These are phyloP conservation scores for Peronospora belbahrii DNA, from an alignment of 352 stramenopile genomes.

Conservation along the genomic window DNA sequence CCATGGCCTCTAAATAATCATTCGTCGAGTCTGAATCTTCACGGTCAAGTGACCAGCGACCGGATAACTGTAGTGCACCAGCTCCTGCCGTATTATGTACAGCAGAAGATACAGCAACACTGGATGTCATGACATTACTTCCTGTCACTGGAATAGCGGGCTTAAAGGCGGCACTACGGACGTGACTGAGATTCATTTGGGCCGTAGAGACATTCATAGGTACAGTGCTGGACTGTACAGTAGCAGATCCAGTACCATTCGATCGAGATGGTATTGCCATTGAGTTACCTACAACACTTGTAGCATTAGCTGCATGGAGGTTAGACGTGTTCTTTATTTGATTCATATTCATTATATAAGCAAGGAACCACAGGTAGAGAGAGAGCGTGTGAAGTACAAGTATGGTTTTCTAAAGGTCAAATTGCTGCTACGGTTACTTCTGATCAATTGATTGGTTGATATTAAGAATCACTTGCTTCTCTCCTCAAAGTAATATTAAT, in stretches of 20 bases:
- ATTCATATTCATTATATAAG: slow-evolving; percentile 29
- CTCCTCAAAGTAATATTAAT: too few species aligned
- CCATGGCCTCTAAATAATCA: slow-evolving; percentile 86
- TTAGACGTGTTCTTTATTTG: slow-evolving; percentile 53
- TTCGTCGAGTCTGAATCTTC: slow-evolving; percentile 87
- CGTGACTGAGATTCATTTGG: slow-evolving; percentile 56
- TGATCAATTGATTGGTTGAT: too few species aligned
- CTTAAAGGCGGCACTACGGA: slow-evolving; percentile 65
- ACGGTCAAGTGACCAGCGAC: slow-evolving; percentile 77
- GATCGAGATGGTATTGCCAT: slow-evolving; percentile 59
- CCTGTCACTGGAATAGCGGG: slow-evolving; percentile 31
- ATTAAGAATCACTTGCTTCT: too few species aligned
- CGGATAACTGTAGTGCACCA: slow-evolving; percentile 72
- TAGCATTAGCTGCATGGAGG: slow-evolving; percentile 74
- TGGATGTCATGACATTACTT: slow-evolving; percentile 21
- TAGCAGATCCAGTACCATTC: slow-evolving; percentile 24
- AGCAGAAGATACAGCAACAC: slow-evolving; percentile 17
- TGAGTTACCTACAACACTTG: slow-evolving; percentile 68
- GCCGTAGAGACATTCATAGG: slow-evolving; percentile 25
- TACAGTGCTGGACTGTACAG: slow-evolving; percentile 13
- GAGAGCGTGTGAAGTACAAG: too few species aligned
- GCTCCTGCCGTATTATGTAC: slow-evolving; percentile 68
- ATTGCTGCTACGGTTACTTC: too few species aligned
- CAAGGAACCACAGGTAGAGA: too few species aligned
- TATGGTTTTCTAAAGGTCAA: too few species aligned